These are phyloP conservation scores for Adansonia madagascariensis DNA, from an alignment of 441 rosid species.

Conservation along the genomic window DNA sequence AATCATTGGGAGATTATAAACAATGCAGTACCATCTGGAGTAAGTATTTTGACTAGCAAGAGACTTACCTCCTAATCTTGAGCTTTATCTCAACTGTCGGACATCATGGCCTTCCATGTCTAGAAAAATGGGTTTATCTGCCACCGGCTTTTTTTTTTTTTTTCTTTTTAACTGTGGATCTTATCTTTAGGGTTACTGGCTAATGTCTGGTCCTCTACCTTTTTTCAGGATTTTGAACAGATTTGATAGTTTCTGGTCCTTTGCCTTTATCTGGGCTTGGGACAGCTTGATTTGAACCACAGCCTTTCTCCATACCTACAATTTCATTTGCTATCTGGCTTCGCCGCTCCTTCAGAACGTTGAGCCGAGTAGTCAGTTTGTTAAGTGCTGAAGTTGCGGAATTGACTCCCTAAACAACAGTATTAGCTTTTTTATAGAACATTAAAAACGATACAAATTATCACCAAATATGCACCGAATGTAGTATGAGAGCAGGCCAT, in stretches of 20 bases:
- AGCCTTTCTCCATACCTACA: slow-evolving; percentile 58
- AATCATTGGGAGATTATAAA: background rate
- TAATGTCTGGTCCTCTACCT: slow-evolving; percentile 35
- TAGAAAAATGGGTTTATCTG: too few relatives aligned
- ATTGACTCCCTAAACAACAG: slow-evolving; percentile 49
- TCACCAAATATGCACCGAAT: background rate
- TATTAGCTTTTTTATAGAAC: background rate
- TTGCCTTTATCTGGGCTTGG: slow-evolving; percentile 32
- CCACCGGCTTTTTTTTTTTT: too few relatives aligned
- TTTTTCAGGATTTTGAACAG: slow-evolving; percentile 32
- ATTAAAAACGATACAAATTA: background rate
- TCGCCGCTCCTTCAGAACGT: slow-evolving; percentile 84
- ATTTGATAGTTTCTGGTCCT: slow-evolving; percentile 35
- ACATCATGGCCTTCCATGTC: slow-evolving; percentile 17
- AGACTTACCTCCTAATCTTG: slow-evolving; percentile 29
- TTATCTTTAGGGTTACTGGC: slow-evolving; percentile 30
- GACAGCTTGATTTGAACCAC: slow-evolving; percentile 36
- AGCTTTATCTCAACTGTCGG: slow-evolving; percentile 27
- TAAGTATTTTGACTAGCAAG: slow-evolving; percentile 23
- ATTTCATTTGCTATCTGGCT: slow-evolving; percentile 69
- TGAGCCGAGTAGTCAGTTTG: slow-evolving; percentile 72
- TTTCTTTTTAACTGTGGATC: slow-evolving; percentile 19
- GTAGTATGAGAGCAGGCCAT: background rate
- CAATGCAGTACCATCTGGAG: slow-evolving; percentile 35
- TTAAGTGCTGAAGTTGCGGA: slow-evolving; percentile 66